A percentile compares a stretch with the other conserved stretches of the same genome.
Evolutionary conservation across 164 flowering plant species (phyloP).

Genomic region (Kingdonia uniflora): DNA sequence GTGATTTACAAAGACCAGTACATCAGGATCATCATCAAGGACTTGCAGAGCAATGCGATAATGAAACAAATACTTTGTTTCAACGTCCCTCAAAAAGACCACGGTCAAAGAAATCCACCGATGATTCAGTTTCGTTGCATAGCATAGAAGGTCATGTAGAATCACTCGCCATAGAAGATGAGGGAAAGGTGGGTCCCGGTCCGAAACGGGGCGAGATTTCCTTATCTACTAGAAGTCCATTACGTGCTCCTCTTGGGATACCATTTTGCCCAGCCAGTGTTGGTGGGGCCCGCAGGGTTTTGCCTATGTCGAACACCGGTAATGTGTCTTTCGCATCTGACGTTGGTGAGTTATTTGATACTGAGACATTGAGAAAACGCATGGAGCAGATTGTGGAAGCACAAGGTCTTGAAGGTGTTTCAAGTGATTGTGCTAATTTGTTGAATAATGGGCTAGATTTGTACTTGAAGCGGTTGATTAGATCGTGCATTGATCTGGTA

Average conservation of each 20-base stretch:
- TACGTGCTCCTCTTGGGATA: constrained; percentile 87
- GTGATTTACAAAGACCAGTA: constrained; percentile 49
- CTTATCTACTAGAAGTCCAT: constrained; percentile 35
- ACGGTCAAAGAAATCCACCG: constrained; percentile 20
- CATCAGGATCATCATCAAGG: constrained; percentile 40
- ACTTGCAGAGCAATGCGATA: constrained; percentile 41
- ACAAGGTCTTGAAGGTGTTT: constrained; percentile 76
- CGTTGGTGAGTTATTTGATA: constrained; percentile 48
- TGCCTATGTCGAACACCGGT: constrained; percentile 29
- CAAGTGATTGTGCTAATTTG: constrained; percentile 66
- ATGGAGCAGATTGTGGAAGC: constrained; percentile 82
- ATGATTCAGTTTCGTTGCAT: constrained; percentile 23
- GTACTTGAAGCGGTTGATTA: constrained; percentile 72
- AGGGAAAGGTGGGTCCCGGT: constrained; percentile 15
- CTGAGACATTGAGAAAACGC: constrained; percentile 56
- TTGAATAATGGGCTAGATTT: constrained; percentile 69
- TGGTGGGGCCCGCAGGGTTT: constrained; percentile 69
- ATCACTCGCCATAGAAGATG: constrained; percentile 30
- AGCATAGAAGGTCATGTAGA: constrained; percentile 28
- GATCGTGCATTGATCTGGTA: constrained; percentile 62
- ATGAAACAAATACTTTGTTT: constrained; percentile 28
- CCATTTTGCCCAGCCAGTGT: constrained; percentile 68
- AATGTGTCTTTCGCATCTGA: constrained; percentile 31
- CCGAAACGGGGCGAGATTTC: constrained; percentile 23
- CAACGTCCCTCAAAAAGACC: constrained; percentile 22